phyloP scores from a whole-genome alignment of 1,284 basidiomycete species.

The Trichosporon coremiiforme region DNA sequence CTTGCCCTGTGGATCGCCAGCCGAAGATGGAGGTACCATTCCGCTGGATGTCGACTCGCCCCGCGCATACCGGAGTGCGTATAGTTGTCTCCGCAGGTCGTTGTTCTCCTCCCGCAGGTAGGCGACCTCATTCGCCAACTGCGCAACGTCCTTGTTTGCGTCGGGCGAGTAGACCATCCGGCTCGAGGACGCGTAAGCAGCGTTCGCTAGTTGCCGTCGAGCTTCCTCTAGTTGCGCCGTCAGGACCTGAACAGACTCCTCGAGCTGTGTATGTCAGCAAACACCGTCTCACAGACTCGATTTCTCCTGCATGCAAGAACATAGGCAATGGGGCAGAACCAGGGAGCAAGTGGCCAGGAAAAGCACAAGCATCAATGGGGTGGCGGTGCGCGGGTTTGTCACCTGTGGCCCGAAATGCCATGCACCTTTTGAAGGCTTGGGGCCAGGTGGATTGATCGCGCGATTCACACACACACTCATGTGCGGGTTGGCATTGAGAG shows the following conservation, averaged over 20 bases:
- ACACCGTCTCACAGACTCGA: background rate
- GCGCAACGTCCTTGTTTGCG: constrained; percentile 40
- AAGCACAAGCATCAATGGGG: constrained; percentile 8
- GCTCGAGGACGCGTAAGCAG: constrained; percentile 35
- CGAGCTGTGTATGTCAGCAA: constrained; percentile 37
- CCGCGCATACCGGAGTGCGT: constrained; percentile 36
- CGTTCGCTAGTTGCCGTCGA: constrained; percentile 45
- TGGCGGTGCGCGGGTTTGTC: constrained; percentile 14
- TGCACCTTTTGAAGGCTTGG: background rate
- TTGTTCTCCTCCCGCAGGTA: constrained; percentile 52
- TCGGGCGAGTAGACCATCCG: constrained; percentile 37
- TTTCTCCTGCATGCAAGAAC: background rate
- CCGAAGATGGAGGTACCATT: constrained; percentile 20
- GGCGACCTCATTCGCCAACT: constrained; percentile 46
- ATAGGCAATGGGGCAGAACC: background rate
- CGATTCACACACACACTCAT: background rate
- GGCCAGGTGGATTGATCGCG: background rate
- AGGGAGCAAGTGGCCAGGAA: constrained; percentile 1
- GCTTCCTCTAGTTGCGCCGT: constrained; percentile 50
- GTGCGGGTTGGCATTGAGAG: constrained; percentile 3
- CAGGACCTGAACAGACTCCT: constrained; percentile 47
- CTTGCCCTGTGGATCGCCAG: constrained; percentile 24
- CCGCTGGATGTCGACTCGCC: constrained; percentile 19
- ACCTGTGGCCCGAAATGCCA: background rate
- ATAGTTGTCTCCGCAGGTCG: constrained; percentile 48